phyloP scores from a whole-genome alignment of 768 basidiomycete species.

The Daedaleopsis nitida region DNA sequence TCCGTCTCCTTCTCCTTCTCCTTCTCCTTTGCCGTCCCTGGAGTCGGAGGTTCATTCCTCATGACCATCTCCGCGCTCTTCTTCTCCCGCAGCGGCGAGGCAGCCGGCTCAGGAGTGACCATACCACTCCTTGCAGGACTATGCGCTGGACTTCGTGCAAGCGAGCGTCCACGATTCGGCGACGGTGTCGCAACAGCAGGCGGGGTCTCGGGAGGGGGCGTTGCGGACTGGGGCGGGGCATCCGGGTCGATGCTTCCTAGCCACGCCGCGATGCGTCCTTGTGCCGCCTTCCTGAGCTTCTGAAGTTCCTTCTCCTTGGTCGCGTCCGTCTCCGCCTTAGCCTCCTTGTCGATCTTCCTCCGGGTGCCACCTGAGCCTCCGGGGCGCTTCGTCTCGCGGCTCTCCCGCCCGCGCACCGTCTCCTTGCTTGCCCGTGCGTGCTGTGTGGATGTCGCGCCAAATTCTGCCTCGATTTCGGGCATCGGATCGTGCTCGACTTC shows the following conservation, averaged over 20 bases:
- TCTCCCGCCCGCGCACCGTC: background rate
- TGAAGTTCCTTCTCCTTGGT: conserved; percentile 39
- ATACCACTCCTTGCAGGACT: background rate
- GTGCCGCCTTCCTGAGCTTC: conserved; percentile 49
- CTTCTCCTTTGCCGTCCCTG: background rate
- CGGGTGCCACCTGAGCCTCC: conserved; percentile 1
- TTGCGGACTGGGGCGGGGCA: conserved; percentile 47
- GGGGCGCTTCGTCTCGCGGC: conserved; percentile 4
- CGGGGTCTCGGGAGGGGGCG: conserved; percentile 21
- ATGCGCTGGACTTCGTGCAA: conserved; percentile 1
- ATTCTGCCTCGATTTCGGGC: background rate
- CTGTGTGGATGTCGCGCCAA: background rate
- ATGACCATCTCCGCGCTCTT: background rate
- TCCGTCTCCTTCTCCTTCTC: background rate
- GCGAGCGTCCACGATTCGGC: background rate
- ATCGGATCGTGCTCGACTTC: conserved; percentile 10
- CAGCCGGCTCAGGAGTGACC: background rate
- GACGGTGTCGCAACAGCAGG: background rate
- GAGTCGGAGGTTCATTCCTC: background rate
- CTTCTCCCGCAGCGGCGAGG: background rate
- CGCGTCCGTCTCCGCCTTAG: conserved; percentile 10
- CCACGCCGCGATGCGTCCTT: conserved; percentile 80
- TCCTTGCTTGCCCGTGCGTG: conserved; percentile 13
- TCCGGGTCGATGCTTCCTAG: conserved; percentile 65
- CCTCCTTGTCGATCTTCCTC: conserved; percentile 28